Conservation (phyloP, 768 basidiomycete species). For the Tylopilus rubrobrunneus region DNA sequence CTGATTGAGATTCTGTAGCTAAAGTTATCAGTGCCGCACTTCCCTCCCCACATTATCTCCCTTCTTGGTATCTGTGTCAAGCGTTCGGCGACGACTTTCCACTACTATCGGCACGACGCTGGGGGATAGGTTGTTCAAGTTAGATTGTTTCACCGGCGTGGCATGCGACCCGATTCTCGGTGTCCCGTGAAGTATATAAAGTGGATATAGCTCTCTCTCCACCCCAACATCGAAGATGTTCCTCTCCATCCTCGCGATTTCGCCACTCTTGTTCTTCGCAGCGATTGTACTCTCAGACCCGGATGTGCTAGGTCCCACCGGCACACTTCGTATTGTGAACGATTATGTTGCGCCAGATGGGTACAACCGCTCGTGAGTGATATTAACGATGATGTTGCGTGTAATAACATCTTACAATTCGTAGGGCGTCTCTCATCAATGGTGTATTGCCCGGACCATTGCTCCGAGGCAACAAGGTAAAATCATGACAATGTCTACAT, state of each 20-base stretch:
- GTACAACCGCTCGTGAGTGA: neutral
- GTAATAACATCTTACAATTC: neutral
- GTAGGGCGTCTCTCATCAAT: neutral
- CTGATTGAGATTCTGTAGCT: no score
- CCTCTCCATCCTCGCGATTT: neutral
- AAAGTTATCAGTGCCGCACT: neutral
- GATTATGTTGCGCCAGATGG: neutral
- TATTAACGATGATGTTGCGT: no score
- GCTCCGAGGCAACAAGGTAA: neutral
- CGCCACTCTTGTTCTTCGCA: neutral
- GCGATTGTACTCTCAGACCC: neutral
- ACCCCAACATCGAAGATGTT: neutral
- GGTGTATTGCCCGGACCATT: neutral
- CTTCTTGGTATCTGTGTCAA: neutral
- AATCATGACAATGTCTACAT: neutral
- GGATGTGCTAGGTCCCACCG: conserved; percentile 11
- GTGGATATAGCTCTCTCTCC: neutral
- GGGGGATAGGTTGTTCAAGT: neutral
- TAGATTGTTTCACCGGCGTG: neutral
- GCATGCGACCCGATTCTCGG: neutral
- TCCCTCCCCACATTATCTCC: neutral
- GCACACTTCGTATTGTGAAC: neutral
- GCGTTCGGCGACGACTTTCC: neutral
- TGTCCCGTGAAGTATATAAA: neutral
- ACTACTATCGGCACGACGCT: neutral